Conservation (phyloP, 2,329 filamentous ascomycete genomes). For the Fusarium marasasianum region DNA sequence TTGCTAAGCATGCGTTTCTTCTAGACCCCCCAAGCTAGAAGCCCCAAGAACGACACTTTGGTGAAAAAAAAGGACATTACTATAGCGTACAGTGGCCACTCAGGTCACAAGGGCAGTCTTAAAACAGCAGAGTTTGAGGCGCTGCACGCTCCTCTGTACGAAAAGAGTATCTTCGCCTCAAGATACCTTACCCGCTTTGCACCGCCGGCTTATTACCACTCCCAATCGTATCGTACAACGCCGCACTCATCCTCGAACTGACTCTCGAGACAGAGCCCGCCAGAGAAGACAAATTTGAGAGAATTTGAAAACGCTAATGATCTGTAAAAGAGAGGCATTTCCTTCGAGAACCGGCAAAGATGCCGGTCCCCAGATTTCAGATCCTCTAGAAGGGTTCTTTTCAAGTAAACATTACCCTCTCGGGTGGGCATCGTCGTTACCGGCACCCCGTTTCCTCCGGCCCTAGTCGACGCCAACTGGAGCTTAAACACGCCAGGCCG, state of each 20-base stretch:
- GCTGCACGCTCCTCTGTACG: background rate
- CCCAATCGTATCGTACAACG: slow-evolving; percentile 8
- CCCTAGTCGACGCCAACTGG: slow-evolving; percentile 30
- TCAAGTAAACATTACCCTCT: slow-evolving; percentile 24
- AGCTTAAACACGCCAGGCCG: slow-evolving; percentile 36
- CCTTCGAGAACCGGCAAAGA: slow-evolving; percentile 22
- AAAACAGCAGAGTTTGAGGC: slow-evolving; percentile 20
- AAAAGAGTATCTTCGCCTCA: slow-evolving; percentile 2
- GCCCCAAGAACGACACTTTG: background rate
- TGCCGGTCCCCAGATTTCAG: slow-evolving; percentile 31
- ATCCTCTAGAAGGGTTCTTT: slow-evolving; percentile 18
- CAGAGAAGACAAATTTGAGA: background rate
- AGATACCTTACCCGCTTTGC: slow-evolving; percentile 22
- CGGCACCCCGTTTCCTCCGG: slow-evolving; percentile 31
- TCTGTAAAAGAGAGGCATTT: slow-evolving; percentile 28
- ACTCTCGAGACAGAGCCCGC: background rate
- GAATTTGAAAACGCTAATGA: background rate
- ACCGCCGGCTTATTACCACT: slow-evolving; percentile 29
- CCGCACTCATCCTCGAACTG: background rate
- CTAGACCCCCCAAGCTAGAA: background rate
- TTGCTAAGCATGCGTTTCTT: slow-evolving; percentile 1
- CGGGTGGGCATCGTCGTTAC: slow-evolving; percentile 33
- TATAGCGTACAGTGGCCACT: slow-evolving; percentile 2
- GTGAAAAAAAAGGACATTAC: background rate
- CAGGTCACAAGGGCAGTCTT: slow-evolving; percentile 12